Conservation (phyloP, 179 eudicot genomes). For the Sideroxylon spinosum region DNA sequence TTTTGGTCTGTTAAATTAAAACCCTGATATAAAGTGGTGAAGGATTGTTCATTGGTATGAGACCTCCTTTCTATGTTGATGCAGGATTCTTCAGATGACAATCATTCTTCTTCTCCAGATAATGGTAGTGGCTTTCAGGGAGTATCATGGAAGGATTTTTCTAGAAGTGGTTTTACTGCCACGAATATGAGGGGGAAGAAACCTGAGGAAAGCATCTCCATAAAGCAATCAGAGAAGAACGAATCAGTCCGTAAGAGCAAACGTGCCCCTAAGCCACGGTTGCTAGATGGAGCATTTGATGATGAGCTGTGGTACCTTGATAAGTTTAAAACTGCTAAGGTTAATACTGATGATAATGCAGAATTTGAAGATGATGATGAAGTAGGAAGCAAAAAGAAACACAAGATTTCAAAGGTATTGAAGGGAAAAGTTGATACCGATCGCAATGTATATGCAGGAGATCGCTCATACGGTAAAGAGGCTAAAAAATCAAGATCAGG, state of each 20-base stretch:
- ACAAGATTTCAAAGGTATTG: conserved; percentile 43
- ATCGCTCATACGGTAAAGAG: conserved; percentile 30
- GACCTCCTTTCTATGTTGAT: neutral
- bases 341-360: conserved; percentile 18
- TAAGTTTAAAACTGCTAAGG: conserved; percentile 58
- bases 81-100: conserved; percentile 50
- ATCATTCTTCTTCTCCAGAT: conserved; percentile 31
- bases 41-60: neutral
- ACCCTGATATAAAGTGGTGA: neutral
- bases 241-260: conserved; percentile 61
- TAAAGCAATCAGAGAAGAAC: conserved; percentile 42
- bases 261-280: conserved; percentile 64
- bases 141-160: conserved; percentile 70
- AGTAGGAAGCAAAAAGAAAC: conserved; percentile 42
- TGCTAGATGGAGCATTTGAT: conserved; percentile 53
- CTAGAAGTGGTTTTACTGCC: conserved; percentile 44
- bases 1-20: neutral
- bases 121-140: conserved; percentile 53
- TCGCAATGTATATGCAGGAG: conserved; percentile 25
- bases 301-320: conserved; percentile 74
- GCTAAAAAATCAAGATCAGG: conserved; percentile 49
- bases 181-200: conserved; percentile 43
- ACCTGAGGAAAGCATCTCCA: conserved; percentile 27
- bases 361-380: conserved; percentile 45
- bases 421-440: conserved; percentile 17